Evolutionary conservation across 257 asterid genomes (phyloP).

Genomic region (Nicotiana otophora): DNA sequence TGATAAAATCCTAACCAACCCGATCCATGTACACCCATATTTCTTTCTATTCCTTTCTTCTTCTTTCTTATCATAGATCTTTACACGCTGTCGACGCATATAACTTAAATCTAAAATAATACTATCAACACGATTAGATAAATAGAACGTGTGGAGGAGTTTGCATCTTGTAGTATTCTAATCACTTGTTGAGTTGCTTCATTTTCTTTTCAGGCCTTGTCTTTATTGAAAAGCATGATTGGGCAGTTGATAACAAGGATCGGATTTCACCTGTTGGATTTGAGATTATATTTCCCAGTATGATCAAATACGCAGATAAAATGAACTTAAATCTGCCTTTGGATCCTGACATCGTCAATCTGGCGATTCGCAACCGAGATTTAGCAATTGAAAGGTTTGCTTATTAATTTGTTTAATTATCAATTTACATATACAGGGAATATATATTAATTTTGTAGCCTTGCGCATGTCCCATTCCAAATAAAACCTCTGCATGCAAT

Average conservation of each 20-base stretch:
- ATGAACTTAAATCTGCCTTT: slow-evolving; percentile 24
- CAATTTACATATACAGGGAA: no score
- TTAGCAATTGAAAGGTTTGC: slow-evolving; percentile 17
- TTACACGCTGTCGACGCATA: no score
- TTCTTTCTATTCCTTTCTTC: no score
- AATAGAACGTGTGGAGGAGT: no score
- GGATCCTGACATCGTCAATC: background rate
- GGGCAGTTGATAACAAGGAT: slow-evolving; percentile 14
- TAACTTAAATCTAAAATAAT: no score
- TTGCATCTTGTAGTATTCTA: no score
- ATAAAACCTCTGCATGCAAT: background rate
- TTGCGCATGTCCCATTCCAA: no score
- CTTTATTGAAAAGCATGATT: slow-evolving; percentile 13
- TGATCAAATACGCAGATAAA: slow-evolving; percentile 24
- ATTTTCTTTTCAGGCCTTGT: slow-evolving; percentile 22
- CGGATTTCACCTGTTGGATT: slow-evolving; percentile 32
- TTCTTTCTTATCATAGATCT: no score
- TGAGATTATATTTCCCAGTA: slow-evolving; percentile 23
- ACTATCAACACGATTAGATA: no score
- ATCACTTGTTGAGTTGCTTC: background rate
- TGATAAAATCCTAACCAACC: no score
- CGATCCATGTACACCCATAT: no score
- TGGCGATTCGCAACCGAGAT: slow-evolving; percentile 10
- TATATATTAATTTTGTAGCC: no score
- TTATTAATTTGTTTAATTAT: background rate